Conservation (phyloP, 2,329 filamentous ascomycete species). For the Fulvia fulva region DNA sequence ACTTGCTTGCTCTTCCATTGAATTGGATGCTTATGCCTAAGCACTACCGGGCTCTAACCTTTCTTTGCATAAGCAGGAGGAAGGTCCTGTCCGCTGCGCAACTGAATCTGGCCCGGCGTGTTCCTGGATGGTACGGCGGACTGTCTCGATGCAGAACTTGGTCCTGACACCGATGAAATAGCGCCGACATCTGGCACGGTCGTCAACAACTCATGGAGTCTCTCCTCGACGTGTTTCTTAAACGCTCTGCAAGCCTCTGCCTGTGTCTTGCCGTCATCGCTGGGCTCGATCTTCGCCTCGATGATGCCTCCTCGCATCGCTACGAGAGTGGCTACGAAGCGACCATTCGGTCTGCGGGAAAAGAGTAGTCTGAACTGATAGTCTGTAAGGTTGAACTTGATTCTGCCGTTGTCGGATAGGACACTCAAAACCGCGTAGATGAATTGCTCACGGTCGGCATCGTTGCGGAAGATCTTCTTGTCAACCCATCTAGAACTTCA, state of each 20-base stretch:
- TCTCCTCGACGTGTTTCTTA: conserved; percentile 24
- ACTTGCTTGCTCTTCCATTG: too few relatives aligned
- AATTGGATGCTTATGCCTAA: not conserved
- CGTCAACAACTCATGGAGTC: conserved; percentile 15
- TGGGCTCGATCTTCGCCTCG: conserved; percentile 24
- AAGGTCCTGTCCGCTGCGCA: not conserved
- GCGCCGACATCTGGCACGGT: conserved; percentile 14
- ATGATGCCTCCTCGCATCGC: conserved; percentile 20
- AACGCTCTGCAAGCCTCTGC: conserved; percentile 24
- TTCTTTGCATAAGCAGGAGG: not conserved
- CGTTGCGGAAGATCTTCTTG: not conserved
- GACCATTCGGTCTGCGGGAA: conserved; percentile 18
- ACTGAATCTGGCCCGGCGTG: not conserved
- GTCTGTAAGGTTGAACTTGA: conserved; percentile 8
- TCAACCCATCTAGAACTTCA: not conserved
- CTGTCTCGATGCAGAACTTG: not conserved
- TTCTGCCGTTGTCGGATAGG: conserved; percentile 16
- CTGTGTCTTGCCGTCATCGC: conserved; percentile 18
- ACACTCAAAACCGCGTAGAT: conserved; percentile 17
- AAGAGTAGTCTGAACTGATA: conserved; percentile 26
- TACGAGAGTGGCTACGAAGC: conserved; percentile 24
- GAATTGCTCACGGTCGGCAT: conserved; percentile 4
- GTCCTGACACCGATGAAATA: not conserved
- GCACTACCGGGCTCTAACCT: not conserved
- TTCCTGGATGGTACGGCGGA: not conserved